These are phyloP conservation scores for Helotiales sp. DNA, from an alignment of 2,329 filamentous ascomycete genomes.

Conservation along the genomic window DNA sequence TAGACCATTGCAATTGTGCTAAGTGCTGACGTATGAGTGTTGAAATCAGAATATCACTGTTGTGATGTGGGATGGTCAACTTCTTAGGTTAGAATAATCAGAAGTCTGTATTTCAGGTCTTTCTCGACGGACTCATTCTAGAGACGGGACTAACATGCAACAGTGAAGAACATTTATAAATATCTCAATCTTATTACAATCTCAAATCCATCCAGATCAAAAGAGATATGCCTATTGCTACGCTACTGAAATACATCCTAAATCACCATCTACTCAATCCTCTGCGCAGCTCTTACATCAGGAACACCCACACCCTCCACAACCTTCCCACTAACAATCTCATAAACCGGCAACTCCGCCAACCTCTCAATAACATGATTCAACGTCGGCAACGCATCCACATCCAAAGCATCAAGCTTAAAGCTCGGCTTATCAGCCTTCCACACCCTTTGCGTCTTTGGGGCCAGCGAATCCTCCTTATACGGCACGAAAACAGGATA, in stretches of 20 bases:
- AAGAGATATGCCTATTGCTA: too few relatives aligned
- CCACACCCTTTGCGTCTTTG: slow-evolving; percentile 36
- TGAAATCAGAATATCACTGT: too few relatives aligned
- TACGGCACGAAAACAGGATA: slow-evolving; percentile 42
- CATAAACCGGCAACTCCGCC: slow-evolving; percentile 56
- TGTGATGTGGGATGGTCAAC: too few relatives aligned
- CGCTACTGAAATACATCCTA: neutral
- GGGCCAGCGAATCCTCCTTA: slow-evolving; percentile 27
- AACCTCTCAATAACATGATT: slow-evolving; percentile 56
- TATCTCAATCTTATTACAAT: too few relatives aligned
- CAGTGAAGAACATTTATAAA: too few relatives aligned
- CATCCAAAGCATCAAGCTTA: slow-evolving; percentile 49
- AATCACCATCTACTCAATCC: slow-evolving; percentile 32
- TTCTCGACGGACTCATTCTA: too few relatives aligned
- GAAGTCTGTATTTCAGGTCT: too few relatives aligned
- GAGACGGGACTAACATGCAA: too few relatives aligned
- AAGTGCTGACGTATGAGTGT: too few relatives aligned
- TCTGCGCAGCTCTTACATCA: slow-evolving; percentile 41
- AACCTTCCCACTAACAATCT: slow-evolving; percentile 54
- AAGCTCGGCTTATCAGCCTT: slow-evolving; percentile 45
- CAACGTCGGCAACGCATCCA: slow-evolving; percentile 58
- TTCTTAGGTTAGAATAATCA: too few relatives aligned
- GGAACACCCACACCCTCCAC: slow-evolving; percentile 54
- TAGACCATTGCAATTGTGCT: too few relatives aligned
- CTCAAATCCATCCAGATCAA: too few relatives aligned